Base-by-base conservation (phyloP, 176 grass and related monocot genomes). In the Oryza meridionalis region DNA sequence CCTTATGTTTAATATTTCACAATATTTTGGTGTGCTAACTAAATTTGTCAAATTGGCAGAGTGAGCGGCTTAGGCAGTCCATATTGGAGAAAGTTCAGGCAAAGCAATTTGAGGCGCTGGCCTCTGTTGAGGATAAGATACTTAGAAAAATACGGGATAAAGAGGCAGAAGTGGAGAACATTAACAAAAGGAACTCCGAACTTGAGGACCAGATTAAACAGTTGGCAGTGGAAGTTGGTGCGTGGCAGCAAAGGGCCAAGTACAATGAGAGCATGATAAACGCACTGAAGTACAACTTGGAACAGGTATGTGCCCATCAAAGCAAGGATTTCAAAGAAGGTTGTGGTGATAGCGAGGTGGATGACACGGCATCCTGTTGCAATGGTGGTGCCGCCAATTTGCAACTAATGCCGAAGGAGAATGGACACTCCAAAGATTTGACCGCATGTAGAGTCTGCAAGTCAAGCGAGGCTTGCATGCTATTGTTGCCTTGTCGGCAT, bases 251-350 rank as follows among this genome's bases (percentile, higher is more conserved):
- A 63, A 86, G 96, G n/a, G 96, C 91, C 44, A 99, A 94, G 91
- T 94, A 99, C 81, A 96, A 99, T 12, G 96, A 99, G 77, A 99
- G 88, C 86, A 92, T 99, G 93, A 95, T 99, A 50, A 94, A 74
- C 66, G 90, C 93, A 83, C 93, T 99, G 67, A 99, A 99, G 80
- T 96, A 92, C 83, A 99, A 94, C 74, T 59, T 99, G 35, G 96
- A 96, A 24, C 93, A 98, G 83, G 91, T 98, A 70, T 98, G 84
- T 76, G 93, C 93, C 15, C 96, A 94, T 66, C 96, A 96, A 79
- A 92, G 88, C 91, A 92, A 92, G 72, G 91, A 96, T 81, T 92
- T 92, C 81, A 93, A 93, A 50, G 96, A 99, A 99, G 93, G 96
- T 25, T 99, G 96, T 21, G 96, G 96, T 9, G 96, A 99, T 74